Evolutionary conservation across 805 yeast genomes (phyloP).

Genomic region (Diddensiella santjacobensis): DNA sequence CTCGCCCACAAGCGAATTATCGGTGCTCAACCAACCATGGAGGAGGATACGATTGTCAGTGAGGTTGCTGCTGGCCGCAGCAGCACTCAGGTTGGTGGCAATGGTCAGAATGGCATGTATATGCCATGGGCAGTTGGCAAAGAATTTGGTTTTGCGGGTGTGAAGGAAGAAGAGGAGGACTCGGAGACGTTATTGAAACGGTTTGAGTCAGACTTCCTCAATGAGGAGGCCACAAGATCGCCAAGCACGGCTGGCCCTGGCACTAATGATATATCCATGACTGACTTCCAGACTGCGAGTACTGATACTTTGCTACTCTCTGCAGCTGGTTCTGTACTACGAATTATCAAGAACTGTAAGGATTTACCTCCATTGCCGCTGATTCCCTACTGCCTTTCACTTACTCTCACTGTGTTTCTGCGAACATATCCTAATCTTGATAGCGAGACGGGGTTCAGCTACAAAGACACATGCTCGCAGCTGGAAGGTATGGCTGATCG

Average conservation of each 20-base stretch:
- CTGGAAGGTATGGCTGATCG: constrained; percentile 28
- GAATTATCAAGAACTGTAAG: constrained; percentile 24
- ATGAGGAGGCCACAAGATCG: constrained; percentile 4
- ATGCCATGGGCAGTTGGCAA: constrained; percentile 8
- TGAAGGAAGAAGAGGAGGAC: neutral
- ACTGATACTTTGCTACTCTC: constrained; percentile 25
- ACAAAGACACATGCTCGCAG: constrained; percentile 30
- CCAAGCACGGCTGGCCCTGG: neutral
- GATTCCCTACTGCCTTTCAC: constrained; percentile 35
- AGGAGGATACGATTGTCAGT: constrained; percentile 16
- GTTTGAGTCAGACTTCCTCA: constrained; percentile 1
- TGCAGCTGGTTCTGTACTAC: constrained; percentile 29
- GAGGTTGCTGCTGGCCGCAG: constrained; percentile 7
- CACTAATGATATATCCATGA: neutral
- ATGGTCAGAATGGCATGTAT: constrained; percentile 7
- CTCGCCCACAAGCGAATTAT: constrained; percentile 34
- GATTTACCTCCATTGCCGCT: constrained; percentile 33
- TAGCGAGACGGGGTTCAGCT: constrained; percentile 28
- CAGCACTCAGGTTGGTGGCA: neutral
- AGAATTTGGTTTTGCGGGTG: neutral
- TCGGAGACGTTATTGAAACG: neutral
- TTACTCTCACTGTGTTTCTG: constrained; percentile 36
- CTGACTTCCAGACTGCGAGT: neutral
- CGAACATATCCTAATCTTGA: constrained; percentile 30
- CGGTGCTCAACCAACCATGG: constrained; percentile 9